Evolutionary conservation across 2,329 filamentous ascomycete genomes (phyloP), one percentile per base, ranked within the genome.

Genomic region (Aureobasidium uvarum): DNA sequence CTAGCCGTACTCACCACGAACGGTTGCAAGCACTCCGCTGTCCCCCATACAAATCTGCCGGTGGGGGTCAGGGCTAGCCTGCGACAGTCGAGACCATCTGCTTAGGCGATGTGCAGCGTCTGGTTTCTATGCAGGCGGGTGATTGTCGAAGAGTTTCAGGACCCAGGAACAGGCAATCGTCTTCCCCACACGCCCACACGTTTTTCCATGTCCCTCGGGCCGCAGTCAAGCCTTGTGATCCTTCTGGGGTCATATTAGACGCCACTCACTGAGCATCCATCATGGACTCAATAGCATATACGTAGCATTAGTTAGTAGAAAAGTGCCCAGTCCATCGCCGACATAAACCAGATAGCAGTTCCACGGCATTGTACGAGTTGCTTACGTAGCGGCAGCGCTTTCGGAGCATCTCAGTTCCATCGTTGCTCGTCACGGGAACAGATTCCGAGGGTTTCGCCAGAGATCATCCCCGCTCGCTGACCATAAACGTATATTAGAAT

Each of bases 401-500:
- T 48, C 28, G 39, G 38, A 5, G 25, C 11, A 28, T 25, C 43
- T 48, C 28, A 60, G 39, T 60, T 46, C 16, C 41, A 46, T 45
- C 41, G 23, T 18, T 48, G 13, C n/a, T 36, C 28, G 41, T 60
- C 41, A 60, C 43, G 56, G 20, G 56, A 52, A 7, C 54, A 18
- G n/a, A 31, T 45, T 20, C 33, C 38, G 54, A 28, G 23, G 31
- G 54, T 38, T 45, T 45, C 54, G 54, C 54, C 33, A 58, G 54
- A 31, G 25, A 31, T 43, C 14, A n/a, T 48, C 56, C 41, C 56
- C 56, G 43, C 56, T 38, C 31, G 16, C 43, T 60, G 43, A 48
- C 56, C 56, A 60, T 25, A 60, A 46, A 60, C 56, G 41, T 48
- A 60, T 60, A 60, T 60, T 60, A 48, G 41, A 58, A 45, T 45